These are phyloP conservation scores for Patellifolia procumbens DNA, from an alignment of 179 eudicot species.

Conservation along the genomic window DNA sequence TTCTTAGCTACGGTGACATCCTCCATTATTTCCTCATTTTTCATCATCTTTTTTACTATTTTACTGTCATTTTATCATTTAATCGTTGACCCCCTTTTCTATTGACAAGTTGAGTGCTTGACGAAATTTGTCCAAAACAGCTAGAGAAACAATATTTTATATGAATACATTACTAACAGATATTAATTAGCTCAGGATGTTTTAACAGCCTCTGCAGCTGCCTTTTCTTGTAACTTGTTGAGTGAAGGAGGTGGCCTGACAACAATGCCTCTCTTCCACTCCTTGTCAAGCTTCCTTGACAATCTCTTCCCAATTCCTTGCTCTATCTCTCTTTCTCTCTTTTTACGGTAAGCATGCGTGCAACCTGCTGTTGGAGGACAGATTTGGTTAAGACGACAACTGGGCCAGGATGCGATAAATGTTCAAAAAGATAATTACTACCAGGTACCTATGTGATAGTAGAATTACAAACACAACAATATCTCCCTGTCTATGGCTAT, in stretches of 20 bases:
- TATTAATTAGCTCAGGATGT: conserved; percentile 33
- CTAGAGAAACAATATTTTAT: conserved; percentile 1
- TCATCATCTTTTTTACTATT: no score
- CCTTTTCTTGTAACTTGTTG: conserved; percentile 64
- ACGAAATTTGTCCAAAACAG: no score
- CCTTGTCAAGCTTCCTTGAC: conserved; percentile 79
- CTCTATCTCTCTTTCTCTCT: conserved; percentile 84
- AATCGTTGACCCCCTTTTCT: no score
- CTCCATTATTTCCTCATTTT: no score
- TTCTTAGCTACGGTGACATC: no score
- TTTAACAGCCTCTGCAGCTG: conserved; percentile 66
- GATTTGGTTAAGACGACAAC: neutral
- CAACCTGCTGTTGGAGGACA: conserved; percentile 46
- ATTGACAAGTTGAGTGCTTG: no score
- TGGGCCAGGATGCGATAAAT: neutral
- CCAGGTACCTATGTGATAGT: neutral
- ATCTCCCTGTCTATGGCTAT: neutral
- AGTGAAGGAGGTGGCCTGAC: conserved; percentile 80
- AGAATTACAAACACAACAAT: neutral
- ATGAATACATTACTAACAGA: conserved; percentile 18
- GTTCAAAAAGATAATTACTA: neutral
- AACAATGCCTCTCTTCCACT: conserved; percentile 83
- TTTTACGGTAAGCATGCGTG: conserved; percentile 85
- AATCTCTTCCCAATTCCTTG: conserved; percentile 80
- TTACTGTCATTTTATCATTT: no score